Conservation (phyloP, 2,329 filamentous ascomycete genomes). For the Aspergillus neoniger region DNA sequence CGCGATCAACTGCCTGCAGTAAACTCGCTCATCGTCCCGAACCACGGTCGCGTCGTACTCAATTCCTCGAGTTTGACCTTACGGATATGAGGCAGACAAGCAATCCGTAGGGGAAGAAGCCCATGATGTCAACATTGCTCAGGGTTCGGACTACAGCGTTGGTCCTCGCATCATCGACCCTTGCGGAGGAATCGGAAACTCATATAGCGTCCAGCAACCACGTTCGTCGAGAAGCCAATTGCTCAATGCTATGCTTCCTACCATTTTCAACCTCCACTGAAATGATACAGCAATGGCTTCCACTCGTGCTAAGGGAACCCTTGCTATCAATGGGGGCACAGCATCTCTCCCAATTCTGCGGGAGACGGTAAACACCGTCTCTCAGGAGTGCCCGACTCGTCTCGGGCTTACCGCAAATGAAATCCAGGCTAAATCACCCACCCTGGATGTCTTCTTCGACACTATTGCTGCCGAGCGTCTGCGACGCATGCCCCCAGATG, state of each 20-base stretch:
- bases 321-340: constrained; percentile 19
- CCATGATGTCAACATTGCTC: constrained; percentile 24
- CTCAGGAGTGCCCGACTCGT: constrained; percentile 34
- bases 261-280: neutral
- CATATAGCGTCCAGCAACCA: constrained; percentile 8
- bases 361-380: constrained; percentile 31
- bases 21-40: neutral
- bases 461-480: constrained; percentile 40
- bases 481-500: constrained; percentile 43
- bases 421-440: constrained; percentile 32
- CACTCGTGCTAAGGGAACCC: constrained; percentile 8
- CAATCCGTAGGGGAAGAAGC: neutral
- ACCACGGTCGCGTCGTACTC: constrained; percentile 9
- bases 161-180: constrained; percentile 5
- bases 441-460: constrained; percentile 37
- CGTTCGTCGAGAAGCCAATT: neutral
- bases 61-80: constrained; percentile 12
- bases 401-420: constrained; percentile 29
- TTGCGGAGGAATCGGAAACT: neutral
- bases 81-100: neutral
- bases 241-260: constrained; percentile 1
- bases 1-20: constrained; percentile 3
- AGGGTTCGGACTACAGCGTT: neutral
- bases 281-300: constrained; percentile 20
- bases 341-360: constrained; percentile 31